phyloP scores from a whole-genome alignment of 352 stramenopile genomes.

The Phytophthora brassicae region DNA sequence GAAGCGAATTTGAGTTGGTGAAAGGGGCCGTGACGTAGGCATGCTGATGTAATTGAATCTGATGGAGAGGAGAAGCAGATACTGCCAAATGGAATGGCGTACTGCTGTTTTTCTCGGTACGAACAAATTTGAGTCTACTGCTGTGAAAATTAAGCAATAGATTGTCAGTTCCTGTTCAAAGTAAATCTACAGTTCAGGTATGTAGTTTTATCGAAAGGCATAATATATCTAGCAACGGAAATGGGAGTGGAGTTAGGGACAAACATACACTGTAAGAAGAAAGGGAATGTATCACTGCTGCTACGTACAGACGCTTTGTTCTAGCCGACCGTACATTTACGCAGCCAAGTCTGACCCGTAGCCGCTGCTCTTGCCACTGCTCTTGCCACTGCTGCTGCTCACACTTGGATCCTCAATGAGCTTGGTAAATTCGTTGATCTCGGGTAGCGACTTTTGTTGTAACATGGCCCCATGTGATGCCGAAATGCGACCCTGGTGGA shows the following conservation, averaged over 20 bases:
- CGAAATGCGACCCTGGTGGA: slow-evolving; percentile 68
- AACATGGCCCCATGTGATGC: slow-evolving; percentile 36
- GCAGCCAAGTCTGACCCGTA: slow-evolving; percentile 27
- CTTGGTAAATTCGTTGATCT: slow-evolving; percentile 76
- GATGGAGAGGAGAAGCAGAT: slow-evolving; percentile 41
- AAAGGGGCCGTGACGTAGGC: slow-evolving; percentile 37
- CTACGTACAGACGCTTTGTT: background rate
- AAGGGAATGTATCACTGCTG: too few species aligned
- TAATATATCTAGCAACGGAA: background rate
- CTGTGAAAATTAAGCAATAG: too few species aligned
- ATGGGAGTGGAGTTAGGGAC: background rate
- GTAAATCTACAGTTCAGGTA: too few species aligned
- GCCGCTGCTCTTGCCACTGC: slow-evolving; percentile 8
- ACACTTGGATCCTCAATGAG: slow-evolving; percentile 43
- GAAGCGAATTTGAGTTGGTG: slow-evolving; percentile 27
- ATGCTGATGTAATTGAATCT: slow-evolving; percentile 57
- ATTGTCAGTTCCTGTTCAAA: too few species aligned
- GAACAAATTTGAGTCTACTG: too few species aligned
- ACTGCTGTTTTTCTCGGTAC: background rate
- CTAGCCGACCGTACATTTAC: slow-evolving; percentile 1
- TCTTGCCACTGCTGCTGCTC: slow-evolving; percentile 10
- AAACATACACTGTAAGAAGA: too few species aligned
- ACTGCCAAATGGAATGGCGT: slow-evolving; percentile 3
- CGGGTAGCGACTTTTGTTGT: slow-evolving; percentile 54
- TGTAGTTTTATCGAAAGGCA: too few species aligned